Evolutionary conservation across 192 early-diverging fungal genomes (phyloP), one percentile per base, ranked within the genome.

Genomic region (Dissophora globulifera): DNA sequence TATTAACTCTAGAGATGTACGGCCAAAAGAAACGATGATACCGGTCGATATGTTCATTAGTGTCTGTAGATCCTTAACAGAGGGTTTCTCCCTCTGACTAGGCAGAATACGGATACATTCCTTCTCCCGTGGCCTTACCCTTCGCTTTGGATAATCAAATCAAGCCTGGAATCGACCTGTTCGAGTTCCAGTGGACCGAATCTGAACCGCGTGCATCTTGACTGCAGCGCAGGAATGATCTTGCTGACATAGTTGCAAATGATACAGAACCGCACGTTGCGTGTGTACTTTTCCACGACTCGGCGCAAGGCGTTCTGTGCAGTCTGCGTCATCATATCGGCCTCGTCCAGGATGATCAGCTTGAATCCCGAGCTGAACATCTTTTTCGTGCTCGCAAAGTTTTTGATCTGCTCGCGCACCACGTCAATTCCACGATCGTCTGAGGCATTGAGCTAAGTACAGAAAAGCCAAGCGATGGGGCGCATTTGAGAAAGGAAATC

Each of bases 201-300:
- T 50, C 96, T 83, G 80, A 99, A 98, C 32, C 94, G 81, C 15
- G 98, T 99, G 84, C 98, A 99, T n/a, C 98, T 91, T 31, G 98
- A 98, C 78, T 98, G 98, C 30, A 98, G 81, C 2, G 98, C 98
- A 7, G 98, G 96, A 48, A 96, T 97, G 41, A 99, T 98, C 74
- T 97, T 98, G 80, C 89, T 90, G 26, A 96, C 95, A 74, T 99
- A 98, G 81, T 99, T 99, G 85, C 96, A 98, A 57, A 99, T 96
- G 53, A 99, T 93, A 79, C 98, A 99, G 72, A 99, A 99, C 3
- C 98, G 89, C 9, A 98, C 96, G 65, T 98, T 99, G 38, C 88
- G 86, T 17, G 98, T 98, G 82, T 99, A 99, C 78, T 97, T 95
- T 84, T 99, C 98, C 72, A 99, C 93, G 15, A 99, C 96, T 80